These are phyloP conservation scores for Candida incommunis DNA, from an alignment of 805 yeast genomes.

Conservation along the genomic window DNA sequence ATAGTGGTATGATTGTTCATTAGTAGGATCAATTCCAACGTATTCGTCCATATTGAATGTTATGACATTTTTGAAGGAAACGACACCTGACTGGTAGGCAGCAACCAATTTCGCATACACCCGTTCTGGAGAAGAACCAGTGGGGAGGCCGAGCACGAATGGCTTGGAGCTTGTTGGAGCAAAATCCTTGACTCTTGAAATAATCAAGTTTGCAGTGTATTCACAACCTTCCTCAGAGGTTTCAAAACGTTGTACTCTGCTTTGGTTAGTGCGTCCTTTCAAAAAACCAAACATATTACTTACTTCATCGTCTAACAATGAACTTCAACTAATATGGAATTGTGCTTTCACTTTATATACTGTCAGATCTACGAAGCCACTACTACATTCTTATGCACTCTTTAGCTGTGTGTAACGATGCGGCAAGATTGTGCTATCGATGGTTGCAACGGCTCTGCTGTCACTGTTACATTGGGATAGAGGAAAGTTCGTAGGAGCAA, in stretches of 20 bases:
- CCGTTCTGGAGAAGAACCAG: conserved; percentile 48
- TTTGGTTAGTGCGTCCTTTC: too few relatives aligned
- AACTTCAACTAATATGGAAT: too few relatives aligned
- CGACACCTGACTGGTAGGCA: conserved; percentile 27
- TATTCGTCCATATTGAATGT: conserved; percentile 54
- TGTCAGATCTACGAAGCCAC: too few relatives aligned
- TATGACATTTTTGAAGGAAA: conserved; percentile 38
- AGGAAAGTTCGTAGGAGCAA: too few relatives aligned
- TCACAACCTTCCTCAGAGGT: conserved; percentile 9
- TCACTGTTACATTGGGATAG: too few relatives aligned
- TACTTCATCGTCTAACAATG: too few relatives aligned
- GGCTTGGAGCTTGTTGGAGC: conserved; percentile 32
- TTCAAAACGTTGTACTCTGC: background rate
- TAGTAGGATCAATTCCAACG: conserved; percentile 31
- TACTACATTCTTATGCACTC: too few relatives aligned
- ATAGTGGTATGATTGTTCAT: conserved; percentile 40
- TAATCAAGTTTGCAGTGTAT: conserved; percentile 32
- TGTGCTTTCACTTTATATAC: too few relatives aligned
- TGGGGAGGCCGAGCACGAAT: conserved; percentile 40
- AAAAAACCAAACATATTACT: too few relatives aligned
- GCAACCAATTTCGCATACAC: conserved; percentile 33
- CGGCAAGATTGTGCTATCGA: too few relatives aligned
- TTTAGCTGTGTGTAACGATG: too few relatives aligned
- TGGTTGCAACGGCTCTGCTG: too few relatives aligned
- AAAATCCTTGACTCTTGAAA: conserved; percentile 29